Evolutionary conservation across 2,329 filamentous ascomycete species (phyloP).

Genomic region (Neodidymelliopsis sp.): DNA sequence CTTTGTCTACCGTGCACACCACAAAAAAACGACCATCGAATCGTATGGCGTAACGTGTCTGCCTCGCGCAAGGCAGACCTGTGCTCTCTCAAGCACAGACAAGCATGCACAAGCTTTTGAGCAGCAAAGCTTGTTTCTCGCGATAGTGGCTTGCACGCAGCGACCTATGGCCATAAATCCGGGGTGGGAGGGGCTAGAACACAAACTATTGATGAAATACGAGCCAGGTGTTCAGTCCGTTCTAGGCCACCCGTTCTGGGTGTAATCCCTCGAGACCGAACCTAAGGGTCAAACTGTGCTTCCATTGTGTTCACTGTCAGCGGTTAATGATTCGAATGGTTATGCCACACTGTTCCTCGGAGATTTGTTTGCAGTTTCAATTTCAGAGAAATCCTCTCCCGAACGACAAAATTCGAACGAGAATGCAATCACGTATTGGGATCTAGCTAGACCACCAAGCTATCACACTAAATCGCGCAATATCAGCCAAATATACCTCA

Average conservation of each 20-base stretch:
- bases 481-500: background rate
- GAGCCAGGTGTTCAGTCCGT: background rate
- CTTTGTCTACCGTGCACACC: too few species aligned
- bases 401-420: background rate
- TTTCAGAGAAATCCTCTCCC: too few species aligned
- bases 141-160: conserved; percentile 5
- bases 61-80: background rate
- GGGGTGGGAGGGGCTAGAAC: conserved; percentile 11
- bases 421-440: background rate
- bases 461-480: conserved; percentile 15
- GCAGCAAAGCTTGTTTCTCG: conserved; percentile 8
- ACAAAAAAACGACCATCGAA: too few species aligned
- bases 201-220: background rate
- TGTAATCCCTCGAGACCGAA: too few species aligned
- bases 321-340: too few species aligned
- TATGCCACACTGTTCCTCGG: too few species aligned
- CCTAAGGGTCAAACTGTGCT: too few species aligned
- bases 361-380: too few species aligned
- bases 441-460: background rate
- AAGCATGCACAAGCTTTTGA: conserved; percentile 17
- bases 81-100: background rate
- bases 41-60: background rate
- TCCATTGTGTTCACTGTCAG: too few species aligned
- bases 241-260: too few species aligned
- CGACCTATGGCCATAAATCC: conserved; percentile 1